Percentiles rank a stretch among this genome's conserved stretches.
Conservation (phyloP, 345 rosid species). For the Toxicodendron radicans region DNA sequence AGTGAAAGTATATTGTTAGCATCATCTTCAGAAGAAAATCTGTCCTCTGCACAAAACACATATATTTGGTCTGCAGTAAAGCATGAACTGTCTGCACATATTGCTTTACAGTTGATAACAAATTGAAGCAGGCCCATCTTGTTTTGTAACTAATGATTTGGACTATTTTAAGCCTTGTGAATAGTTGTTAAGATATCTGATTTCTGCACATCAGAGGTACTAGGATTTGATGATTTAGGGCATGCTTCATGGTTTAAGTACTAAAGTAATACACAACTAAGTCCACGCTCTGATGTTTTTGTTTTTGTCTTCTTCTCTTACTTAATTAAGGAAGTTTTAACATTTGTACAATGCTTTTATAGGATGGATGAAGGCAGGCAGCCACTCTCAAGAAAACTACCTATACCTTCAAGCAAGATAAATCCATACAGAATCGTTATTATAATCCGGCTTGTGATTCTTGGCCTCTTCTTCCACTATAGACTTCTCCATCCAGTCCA, state of each 20-base stretch:
- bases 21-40: not conserved
- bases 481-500: conserved; percentile 83
- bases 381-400: conserved; percentile 85
- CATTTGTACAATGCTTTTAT: conserved; percentile 11
- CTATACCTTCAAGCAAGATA: conserved; percentile 78
- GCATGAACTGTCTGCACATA: not conserved
- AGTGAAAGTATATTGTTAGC: not conserved
- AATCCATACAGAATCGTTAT: conserved; percentile 81
- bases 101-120: not conserved
- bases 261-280: too few relatives aligned
- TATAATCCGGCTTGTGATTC: conserved; percentile 65
- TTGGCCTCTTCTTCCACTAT: conserved; percentile 85
- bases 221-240: not conserved
- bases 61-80: not conserved
- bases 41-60: not conserved
- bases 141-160: not conserved
- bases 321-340: not conserved
- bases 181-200: not conserved
- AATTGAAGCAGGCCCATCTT: not conserved
- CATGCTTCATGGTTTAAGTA: not conserved
- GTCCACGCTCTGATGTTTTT: not conserved
- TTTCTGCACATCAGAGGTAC: not conserved
- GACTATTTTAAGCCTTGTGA: not conserved
- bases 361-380: conserved; percentile 99
- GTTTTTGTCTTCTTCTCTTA: not conserved